Evolutionary conservation across 2,329 filamentous ascomycete genomes (phyloP).

Genomic region (Pestalotiopsis sp.): DNA sequence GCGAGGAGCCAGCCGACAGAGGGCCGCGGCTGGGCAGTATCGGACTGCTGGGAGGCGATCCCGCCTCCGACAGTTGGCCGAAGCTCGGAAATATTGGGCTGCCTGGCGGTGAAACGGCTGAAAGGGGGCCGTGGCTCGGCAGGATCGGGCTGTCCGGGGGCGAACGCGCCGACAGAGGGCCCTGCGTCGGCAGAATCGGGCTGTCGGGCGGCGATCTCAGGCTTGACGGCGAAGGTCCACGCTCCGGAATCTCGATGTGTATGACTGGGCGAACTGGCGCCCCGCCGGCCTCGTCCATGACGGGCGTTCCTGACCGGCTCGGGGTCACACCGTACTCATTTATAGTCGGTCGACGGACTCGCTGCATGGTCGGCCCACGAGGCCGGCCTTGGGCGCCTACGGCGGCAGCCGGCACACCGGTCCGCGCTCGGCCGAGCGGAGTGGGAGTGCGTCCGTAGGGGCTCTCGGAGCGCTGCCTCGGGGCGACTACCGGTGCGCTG

Average conservation of each 20-base stretch:
- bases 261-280: not conserved
- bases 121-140: not conserved
- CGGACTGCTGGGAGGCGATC: not conserved
- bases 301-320: too few relatives aligned
- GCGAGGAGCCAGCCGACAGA: not conserved
- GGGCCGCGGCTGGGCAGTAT: not conserved
- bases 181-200: conserved; percentile 1
- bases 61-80: not conserved
- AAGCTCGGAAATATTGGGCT: conserved; percentile 6
- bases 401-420: conserved; percentile 21
- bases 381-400: conserved; percentile 20
- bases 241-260: not conserved
- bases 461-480: conserved; percentile 12
- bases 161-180: not conserved
- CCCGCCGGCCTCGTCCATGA: not conserved
- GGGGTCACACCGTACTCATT: not conserved
- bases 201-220: not conserved
- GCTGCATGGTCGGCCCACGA: conserved; percentile 3
- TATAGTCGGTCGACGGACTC: not conserved
- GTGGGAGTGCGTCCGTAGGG: not conserved
- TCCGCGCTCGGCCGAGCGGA: conserved; percentile 15
- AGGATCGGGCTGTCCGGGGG: conserved; percentile 1
- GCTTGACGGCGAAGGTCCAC: conserved; percentile 18
- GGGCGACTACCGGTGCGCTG: conserved; percentile 11
- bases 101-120: not conserved